Base-by-base conservation (phyloP, 148 eudicot species). In the Fallopia convolvulus region DNA sequence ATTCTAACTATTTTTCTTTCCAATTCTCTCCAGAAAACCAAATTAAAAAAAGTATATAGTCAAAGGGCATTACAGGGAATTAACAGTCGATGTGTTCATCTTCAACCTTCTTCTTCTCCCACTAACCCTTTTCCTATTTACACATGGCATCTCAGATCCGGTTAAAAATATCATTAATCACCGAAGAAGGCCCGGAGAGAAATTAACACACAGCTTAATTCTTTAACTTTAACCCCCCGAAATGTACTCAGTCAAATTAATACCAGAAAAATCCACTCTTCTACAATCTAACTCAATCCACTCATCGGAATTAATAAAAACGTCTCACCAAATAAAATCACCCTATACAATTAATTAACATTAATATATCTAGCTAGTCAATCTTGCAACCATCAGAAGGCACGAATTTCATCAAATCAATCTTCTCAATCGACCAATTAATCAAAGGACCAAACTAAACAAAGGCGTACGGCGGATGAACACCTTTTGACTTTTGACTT, bases 251-350 rank as follows among this genome's bases (percentile, higher is more conserved):
- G 32, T 60, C 66, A 60, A 26, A 63, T 26, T 3, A 63, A 26
- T 23, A 26, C 15, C 39, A 63, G 0, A 63, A 63, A 63, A 61
- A 23, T 26, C 70, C 39, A 61, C 70, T 61, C 70, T 61, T 61
- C 70, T 61, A 63, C 68, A 8, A 56, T 56, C 63, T 56, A 30
- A 61, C 70, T 63, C 70, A 30, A 63, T 63, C 70, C 70, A 63
- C 40, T 33, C 20, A 33, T 66, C 70, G 11, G 17, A 6, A 63
- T n/a, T n/a, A 10, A 30, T 0, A 63, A 30, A 18, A 10, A 2
- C 9, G 26, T 2, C 3, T 17, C 41, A 20, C 21, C 11, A 61
- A 61, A 61, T 61, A n/a, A 26, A 26, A 61, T 11, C 30, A 26
- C 30, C 36, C 39, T 61, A 61, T 61, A 61, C 70, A 61, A 9